Evolutionary conservation across 169 alveolate species (phyloP).

Genomic region (Plasmodium berghei): DNA sequence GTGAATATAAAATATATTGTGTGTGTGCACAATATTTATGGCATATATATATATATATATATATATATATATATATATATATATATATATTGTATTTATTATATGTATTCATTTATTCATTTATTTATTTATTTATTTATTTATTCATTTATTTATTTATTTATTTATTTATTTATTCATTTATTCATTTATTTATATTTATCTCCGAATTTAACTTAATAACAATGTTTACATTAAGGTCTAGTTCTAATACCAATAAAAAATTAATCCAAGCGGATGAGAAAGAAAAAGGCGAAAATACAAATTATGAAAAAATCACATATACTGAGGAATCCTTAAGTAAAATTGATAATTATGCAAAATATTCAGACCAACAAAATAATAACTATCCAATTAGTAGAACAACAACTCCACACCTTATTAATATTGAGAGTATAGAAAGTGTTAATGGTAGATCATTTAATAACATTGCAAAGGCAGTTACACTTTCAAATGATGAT

Average conservation of each 20-base stretch:
- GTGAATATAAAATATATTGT: too few relatives aligned
- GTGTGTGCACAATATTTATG: too few relatives aligned
- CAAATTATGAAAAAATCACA: not conserved
- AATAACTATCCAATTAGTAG: conserved; percentile 55
- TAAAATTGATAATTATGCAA: conserved; percentile 40
- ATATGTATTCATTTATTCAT: not conserved
- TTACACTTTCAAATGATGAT: conserved; percentile 30
- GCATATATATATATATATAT: too few relatives aligned
- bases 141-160: not conserved
- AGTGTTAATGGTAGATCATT: conserved; percentile 37
- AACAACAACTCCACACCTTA: conserved; percentile 55
- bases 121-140: not conserved
- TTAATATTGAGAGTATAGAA: conserved; percentile 59
- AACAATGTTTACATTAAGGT: conserved; percentile 29
- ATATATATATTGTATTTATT: not conserved
- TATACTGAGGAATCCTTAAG: conserved; percentile 35
- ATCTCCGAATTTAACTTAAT: not conserved
- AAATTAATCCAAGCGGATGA: conserved; percentile 15
- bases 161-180: not conserved
- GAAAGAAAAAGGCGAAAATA: conserved; percentile 6
- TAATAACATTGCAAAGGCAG: conserved; percentile 13
- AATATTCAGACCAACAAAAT: conserved; percentile 30
- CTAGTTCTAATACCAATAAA: conserved; percentile 29
- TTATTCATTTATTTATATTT: not conserved
- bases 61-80: too few relatives aligned